These are phyloP conservation scores for Phaffomyces opuntiae DNA, from an alignment of 805 yeast genomes.

Conservation along the genomic window DNA sequence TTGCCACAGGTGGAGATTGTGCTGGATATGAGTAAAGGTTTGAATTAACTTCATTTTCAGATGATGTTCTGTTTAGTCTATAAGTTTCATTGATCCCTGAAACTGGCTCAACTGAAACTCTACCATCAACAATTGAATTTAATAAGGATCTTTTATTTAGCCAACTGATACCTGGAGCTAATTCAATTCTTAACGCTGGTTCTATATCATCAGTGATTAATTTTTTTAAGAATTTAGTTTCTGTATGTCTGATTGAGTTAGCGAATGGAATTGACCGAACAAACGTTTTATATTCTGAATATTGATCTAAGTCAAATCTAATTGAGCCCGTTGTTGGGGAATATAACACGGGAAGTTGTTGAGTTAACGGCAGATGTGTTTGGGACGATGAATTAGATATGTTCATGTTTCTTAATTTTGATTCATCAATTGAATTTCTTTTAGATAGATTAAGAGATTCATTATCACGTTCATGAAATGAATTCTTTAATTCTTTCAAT, in stretches of 20 bases:
- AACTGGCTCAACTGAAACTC: conserved; percentile 79
- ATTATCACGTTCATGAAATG: conserved; percentile 44
- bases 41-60: conserved; percentile 21
- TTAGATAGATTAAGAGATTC: conserved; percentile 9
- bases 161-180: conserved; percentile 58
- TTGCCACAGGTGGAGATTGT: conserved; percentile 64
- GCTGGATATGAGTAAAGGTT: conserved; percentile 38
- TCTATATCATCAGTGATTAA: conserved; percentile 75
- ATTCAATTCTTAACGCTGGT: conserved; percentile 57
- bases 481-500: conserved; percentile 54
- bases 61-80: conserved; percentile 27
- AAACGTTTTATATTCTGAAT: conserved; percentile 32
- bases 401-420: not conserved
- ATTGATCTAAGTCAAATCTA: conserved; percentile 35
- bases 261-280: conserved; percentile 27
- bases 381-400: conserved; percentile 3
- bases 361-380: conserved; percentile 4
- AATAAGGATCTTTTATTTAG: conserved; percentile 55
- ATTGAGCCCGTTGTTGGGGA: conserved; percentile 35
- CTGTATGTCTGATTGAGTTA: conserved; percentile 32
- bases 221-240: conserved; percentile 50
- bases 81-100: conserved; percentile 75
- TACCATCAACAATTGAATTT: conserved; percentile 67
- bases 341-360: conserved; percentile 26
- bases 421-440: conserved; percentile 11